A percentile compares a stretch with the other conserved stretches of the same genome.
Conservation (phyloP, 2,329 filamentous ascomycete species). For the Neodidymelliopsis sp. region DNA sequence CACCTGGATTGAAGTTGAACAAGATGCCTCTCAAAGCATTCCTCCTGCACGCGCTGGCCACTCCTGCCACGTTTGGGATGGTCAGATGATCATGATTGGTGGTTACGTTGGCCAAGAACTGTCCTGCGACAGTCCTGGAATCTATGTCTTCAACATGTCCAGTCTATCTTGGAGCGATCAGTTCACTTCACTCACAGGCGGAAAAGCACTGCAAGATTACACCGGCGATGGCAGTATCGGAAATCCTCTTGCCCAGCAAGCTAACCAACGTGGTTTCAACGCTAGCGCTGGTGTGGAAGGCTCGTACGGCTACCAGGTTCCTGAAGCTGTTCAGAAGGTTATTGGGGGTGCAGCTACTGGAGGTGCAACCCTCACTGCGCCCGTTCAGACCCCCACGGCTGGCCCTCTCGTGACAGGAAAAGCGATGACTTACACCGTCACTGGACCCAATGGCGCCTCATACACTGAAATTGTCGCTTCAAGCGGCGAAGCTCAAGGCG, state of each 20-base stretch:
- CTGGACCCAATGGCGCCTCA: conserved; percentile 51
- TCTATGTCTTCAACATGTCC: conserved; percentile 81
- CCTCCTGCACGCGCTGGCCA: conserved; percentile 73
- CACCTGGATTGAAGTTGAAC: conserved; percentile 75
- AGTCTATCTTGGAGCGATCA: conserved; percentile 71
- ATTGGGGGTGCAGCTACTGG: conserved; percentile 74
- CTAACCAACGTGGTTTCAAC: conserved; percentile 59
- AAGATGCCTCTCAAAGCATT: conserved; percentile 50
- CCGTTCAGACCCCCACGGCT: conserved; percentile 67
- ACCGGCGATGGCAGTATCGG: conserved; percentile 41
- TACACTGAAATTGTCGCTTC: conserved; percentile 48
- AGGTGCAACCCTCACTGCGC: conserved; percentile 73
- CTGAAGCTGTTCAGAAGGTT: conserved; percentile 65
- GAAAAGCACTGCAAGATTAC: conserved; percentile 54
- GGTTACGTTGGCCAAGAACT: conserved; percentile 69
- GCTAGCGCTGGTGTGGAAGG: conserved; percentile 65
- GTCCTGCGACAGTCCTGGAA: conserved; percentile 71
- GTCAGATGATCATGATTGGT: conserved; percentile 81
- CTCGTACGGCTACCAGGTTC: conserved; percentile 73
- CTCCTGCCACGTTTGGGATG: conserved; percentile 78
- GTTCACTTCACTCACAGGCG: conserved; percentile 71
- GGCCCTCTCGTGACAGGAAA: conserved; percentile 76
- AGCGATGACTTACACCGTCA: conserved; percentile 72
- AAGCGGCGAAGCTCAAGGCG: conserved; percentile 28
- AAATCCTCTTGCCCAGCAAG: conserved; percentile 61